Conservation (phyloP, 495 filamentous ascomycete genomes). For the Penicillium canariense region DNA sequence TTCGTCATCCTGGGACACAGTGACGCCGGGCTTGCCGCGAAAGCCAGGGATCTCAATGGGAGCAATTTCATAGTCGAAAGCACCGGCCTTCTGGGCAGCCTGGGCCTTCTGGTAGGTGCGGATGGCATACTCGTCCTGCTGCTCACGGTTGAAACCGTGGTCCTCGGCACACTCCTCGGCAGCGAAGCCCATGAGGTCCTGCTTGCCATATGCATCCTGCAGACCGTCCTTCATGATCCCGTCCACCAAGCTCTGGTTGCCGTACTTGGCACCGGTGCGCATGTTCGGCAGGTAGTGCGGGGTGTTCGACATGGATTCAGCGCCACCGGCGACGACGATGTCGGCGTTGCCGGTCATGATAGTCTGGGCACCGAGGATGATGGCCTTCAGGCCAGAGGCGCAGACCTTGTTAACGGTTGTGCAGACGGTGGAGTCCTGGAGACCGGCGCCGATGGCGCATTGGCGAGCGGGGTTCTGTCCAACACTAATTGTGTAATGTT, state of each 20-base stretch:
- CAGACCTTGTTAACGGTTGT: conserved; percentile 99
- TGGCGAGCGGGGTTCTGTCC: conserved; percentile 96
- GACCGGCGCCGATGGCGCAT: conserved; percentile 83
- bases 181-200: conserved; percentile 91
- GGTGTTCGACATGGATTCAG: conserved; percentile 96
- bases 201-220: conserved; percentile 83
- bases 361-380: conserved; percentile 92
- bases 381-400: conserved; percentile 88
- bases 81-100: conserved; percentile 71
- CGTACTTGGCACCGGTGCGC: conserved; percentile 84
- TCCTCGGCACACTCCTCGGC: conserved; percentile 90
- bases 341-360: conserved; percentile 93
- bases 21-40: conserved; percentile 82
- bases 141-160: conserved; percentile 73
- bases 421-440: conserved; percentile 71
- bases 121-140: conserved; percentile 93
- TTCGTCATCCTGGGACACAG: conserved; percentile 86
- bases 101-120: conserved; percentile 87
- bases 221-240: conserved; percentile 90
- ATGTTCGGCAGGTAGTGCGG: conserved; percentile 92
- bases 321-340: conserved; percentile 85
- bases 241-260: conserved; percentile 80
- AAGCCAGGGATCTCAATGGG: conserved; percentile 85
- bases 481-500: conserved; percentile 55
- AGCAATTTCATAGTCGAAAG: conserved; percentile 82